Evolutionary conservation across 2,329 filamentous ascomycete species (phyloP), one percentile per base, ranked within the genome.

Genomic region (Tolypocladium pustulatum): DNA sequence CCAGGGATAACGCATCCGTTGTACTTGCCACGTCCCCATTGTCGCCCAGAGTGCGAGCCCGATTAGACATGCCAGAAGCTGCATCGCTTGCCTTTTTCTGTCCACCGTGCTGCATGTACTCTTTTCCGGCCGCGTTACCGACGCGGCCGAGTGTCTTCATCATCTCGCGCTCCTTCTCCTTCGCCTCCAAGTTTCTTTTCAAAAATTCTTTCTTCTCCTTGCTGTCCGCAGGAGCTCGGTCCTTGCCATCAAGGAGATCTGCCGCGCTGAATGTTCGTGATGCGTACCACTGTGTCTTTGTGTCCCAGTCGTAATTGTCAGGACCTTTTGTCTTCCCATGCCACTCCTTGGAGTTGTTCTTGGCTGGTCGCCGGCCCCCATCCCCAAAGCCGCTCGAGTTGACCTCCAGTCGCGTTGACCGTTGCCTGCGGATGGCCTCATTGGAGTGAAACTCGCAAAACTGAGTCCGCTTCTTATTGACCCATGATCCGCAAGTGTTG

Each of bases 401-500:
- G 61, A 97, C 81, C 67, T 96, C 91, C 77, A 92, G 86, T 40
- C 92, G 81, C 1, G 80, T 78, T 13, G 83, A 78, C 36, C 78
- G 77, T 57, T 68, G 84, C 68, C 90, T 92, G 58, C 86, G 82
- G 3, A 97, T 76, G 32, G 90, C 87, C 32, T 90, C 78, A 65
- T 95, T 91, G 64, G 96, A 85, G 72, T 99, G 94, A 65, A 88
- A 99, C 63, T 96, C 91, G 74, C 94, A 99, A 69, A 89, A 90
- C 65, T 96, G 87, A 0, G 92, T 96, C 66, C 91, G 90, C 57
- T 91, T 85, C 63, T 83, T 85, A 71, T 99, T 93, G 60, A 99
- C 81, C 94, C 94, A 99, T 34, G 83, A 76, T 38, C 82, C 85
- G 72, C 94, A 99, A 54, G 81, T 76, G 59, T 89, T 82, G 43